These are phyloP conservation scores for Paramarasmius palmivorus DNA, from an alignment of 1,284 basidiomycete genomes.

Conservation along the genomic window DNA sequence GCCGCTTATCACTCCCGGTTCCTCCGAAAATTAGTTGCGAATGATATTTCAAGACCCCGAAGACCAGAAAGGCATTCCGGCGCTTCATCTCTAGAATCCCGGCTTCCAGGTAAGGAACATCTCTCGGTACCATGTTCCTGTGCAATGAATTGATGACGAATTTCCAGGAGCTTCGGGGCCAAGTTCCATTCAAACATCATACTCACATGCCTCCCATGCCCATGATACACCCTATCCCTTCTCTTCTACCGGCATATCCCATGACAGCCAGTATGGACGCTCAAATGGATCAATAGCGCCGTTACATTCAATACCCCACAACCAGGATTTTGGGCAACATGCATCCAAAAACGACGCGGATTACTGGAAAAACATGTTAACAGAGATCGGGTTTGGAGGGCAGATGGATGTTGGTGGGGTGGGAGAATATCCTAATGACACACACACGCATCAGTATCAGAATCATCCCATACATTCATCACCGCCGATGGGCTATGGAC, in stretches of 20 bases:
- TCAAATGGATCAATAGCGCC: conserved; percentile 1
- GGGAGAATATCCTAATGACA: conserved; percentile 4
- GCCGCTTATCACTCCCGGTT: conserved; percentile 76
- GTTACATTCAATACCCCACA: background rate
- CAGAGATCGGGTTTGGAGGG: conserved; percentile 64
- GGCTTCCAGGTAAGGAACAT: conserved; percentile 44
- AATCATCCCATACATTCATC: conserved; percentile 7
- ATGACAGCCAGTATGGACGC: conserved; percentile 1
- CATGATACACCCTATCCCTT: conserved; percentile 41
- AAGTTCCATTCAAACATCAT: conserved; percentile 3
- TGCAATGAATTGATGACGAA: too few species aligned
- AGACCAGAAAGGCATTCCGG: conserved; percentile 37
- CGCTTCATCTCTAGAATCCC: conserved; percentile 48
- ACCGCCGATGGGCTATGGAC: background rate
- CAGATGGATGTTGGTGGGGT: conserved; percentile 32
- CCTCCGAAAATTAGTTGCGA: conserved; percentile 65
- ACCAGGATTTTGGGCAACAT: conserved; percentile 30
- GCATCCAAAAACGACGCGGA: conserved; percentile 54
- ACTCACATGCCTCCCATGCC: conserved; percentile 21
- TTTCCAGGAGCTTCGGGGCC: background rate
- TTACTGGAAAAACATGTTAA: conserved; percentile 72
- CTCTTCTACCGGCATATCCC: conserved; percentile 19
- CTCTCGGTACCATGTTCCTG: background rate
- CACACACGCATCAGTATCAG: conserved; percentile 15
- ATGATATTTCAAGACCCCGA: conserved; percentile 58